Evolutionary conservation across 495 filamentous ascomycete species (phyloP).

Genomic region (Endocarpon pusillum): DNA sequence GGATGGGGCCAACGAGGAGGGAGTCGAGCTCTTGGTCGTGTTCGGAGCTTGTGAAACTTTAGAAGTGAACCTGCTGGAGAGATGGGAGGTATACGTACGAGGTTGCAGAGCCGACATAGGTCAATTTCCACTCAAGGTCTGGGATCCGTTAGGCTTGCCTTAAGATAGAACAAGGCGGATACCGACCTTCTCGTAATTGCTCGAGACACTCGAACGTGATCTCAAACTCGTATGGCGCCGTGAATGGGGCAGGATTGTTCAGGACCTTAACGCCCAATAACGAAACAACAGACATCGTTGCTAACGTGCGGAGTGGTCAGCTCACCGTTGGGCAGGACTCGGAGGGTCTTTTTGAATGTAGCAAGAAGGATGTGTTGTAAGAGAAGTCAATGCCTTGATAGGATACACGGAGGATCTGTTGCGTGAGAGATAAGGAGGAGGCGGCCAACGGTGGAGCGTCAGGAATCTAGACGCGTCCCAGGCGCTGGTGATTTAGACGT

Average conservation of each 20-base stretch:
- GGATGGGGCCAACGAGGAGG: constrained; percentile 88
- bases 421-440: constrained; percentile 4
- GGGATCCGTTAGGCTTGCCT: constrained; percentile 1
- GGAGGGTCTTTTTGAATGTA: constrained; percentile 11
- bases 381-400: background rate
- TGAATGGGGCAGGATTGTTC: constrained; percentile 91
- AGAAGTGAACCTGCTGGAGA: no score
- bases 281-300: constrained; percentile 88
- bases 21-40: constrained; percentile 97
- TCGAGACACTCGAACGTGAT: constrained; percentile 98
- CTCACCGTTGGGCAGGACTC: no score
- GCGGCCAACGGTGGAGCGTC: no score
- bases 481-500: no score
- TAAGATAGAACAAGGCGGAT: background rate
- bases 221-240: constrained; percentile 80
- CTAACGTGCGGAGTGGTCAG: no score
- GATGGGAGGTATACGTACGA: constrained; percentile 42
- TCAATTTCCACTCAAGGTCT: constrained; percentile 99
- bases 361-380: constrained; percentile 5
- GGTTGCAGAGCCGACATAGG: constrained; percentile 94
- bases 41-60: constrained; percentile 47
- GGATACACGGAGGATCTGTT: background rate
- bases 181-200: constrained; percentile 68
- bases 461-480: no score
- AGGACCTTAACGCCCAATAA: constrained; percentile 84